phyloP scores from a whole-genome alignment of 371 early-diverging fungal species.

The Phascolomyces articulosus region DNA sequence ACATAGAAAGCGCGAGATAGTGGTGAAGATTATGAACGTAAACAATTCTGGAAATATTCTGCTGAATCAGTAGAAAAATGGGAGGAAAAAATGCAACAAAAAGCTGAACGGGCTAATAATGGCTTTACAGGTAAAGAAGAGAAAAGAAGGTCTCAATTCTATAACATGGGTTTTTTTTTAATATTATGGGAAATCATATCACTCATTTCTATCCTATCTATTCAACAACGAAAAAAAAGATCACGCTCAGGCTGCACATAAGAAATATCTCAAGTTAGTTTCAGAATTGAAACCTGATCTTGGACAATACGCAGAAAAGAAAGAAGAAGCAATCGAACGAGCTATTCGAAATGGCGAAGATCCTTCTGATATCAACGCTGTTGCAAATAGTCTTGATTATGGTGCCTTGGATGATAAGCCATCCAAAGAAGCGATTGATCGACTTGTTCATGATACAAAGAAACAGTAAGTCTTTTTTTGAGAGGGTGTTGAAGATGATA shows the following conservation, averaged over 20 bases:
- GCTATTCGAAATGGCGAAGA: conserved; percentile 46
- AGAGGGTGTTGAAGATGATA: too few species aligned
- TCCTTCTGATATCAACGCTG: conserved; percentile 59
- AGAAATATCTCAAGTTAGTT: conserved; percentile 83
- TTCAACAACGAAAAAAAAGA: conserved; percentile 42
- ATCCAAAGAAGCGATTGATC: conserved; percentile 68
- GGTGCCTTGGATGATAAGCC: conserved; percentile 68
- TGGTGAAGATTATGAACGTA: conserved; percentile 85
- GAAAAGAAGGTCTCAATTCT: too few species aligned
- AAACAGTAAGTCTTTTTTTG: conserved; percentile 67
- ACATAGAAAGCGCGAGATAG: conserved; percentile 63
- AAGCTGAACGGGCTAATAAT: conserved; percentile 64
- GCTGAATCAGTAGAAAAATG: conserved; percentile 88
- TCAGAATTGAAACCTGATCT: conserved; percentile 86
- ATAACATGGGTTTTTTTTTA: too few species aligned
- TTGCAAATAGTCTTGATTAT: conserved; percentile 73
- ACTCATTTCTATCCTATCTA: too few species aligned
- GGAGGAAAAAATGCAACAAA: conserved; percentile 79
- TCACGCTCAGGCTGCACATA: conserved; percentile 83
- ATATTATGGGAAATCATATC: too few species aligned
- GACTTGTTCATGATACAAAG: conserved; percentile 73
- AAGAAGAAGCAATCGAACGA: conserved; percentile 45
- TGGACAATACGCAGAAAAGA: conserved; percentile 71
- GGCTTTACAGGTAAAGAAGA: conserved; percentile 77
- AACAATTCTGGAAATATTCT: conserved; percentile 81